Evolutionary conservation across 495 filamentous ascomycete species (phyloP).

Genomic region (Aspergillus nanangensis): DNA sequence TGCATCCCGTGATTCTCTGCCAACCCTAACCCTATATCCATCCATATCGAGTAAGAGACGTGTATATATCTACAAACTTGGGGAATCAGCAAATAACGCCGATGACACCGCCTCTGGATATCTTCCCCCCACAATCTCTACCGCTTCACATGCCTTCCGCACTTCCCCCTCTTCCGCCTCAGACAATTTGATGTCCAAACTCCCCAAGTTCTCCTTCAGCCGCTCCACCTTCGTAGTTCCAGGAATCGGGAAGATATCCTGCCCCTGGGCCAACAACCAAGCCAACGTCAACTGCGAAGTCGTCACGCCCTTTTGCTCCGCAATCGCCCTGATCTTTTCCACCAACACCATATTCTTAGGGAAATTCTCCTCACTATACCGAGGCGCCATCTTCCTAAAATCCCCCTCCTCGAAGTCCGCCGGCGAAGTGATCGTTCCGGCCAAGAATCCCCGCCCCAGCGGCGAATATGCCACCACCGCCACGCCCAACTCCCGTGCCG

Average conservation of each 20-base stretch:
- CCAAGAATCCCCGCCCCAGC: conserved; percentile 55
- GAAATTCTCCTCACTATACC: conserved; percentile 48
- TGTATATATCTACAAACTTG: too few species aligned
- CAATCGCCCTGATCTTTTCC: conserved; percentile 35
- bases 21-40: neutral
- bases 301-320: conserved; percentile 43
- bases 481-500: conserved; percentile 59
- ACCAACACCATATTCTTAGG: conserved; percentile 46
- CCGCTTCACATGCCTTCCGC: neutral
- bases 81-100: neutral
- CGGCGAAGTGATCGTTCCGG: conserved; percentile 35
- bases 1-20: neutral
- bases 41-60: neutral
- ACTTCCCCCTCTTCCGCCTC: neutral
- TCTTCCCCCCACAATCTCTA: neutral
- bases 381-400: conserved; percentile 33
- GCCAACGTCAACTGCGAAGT: conserved; percentile 49
- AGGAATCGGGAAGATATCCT: conserved; percentile 59
- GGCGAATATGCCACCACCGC: conserved; percentile 59
- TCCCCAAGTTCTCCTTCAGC: conserved; percentile 50
- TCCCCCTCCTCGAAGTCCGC: conserved; percentile 45
- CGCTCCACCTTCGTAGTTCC: conserved; percentile 54
- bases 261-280: conserved; percentile 56
- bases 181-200: conserved; percentile 9
- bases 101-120: neutral